Conservation (phyloP, 176 grass and related monocot genomes). For the Zea luxurians region DNA sequence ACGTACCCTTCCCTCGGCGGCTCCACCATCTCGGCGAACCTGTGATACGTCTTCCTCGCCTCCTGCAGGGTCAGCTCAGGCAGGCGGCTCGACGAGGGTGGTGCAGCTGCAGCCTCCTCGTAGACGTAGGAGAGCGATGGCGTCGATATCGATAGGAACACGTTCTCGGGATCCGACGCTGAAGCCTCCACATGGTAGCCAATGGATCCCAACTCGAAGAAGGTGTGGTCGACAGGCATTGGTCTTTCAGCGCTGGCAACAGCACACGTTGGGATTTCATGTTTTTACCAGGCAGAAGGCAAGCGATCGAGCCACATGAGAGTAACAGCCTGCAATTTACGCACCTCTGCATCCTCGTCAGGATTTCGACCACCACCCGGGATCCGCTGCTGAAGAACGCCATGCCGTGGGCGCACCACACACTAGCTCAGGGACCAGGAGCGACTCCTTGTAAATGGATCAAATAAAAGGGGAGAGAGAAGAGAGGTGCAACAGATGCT, state of each 20-base stretch:
- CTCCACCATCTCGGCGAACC: conserved; percentile 59
- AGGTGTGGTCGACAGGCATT: conserved; percentile 75
- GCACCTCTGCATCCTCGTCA: conserved; percentile 71
- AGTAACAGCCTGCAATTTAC: neutral
- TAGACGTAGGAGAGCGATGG: conserved; percentile 50
- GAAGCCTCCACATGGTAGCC: conserved; percentile 73
- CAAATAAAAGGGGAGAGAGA: conserved; percentile 5
- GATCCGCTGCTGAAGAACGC: conserved; percentile 73
- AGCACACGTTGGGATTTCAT: neutral
- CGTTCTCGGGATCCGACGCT: conserved; percentile 54
- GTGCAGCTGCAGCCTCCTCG: neutral
- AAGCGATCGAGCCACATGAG: no score
- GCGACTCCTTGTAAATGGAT: conserved; percentile 14
- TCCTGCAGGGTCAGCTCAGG: conserved; percentile 64
- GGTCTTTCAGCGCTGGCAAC: conserved; percentile 56
- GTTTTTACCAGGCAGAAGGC: no score
- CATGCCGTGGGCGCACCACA: conserved; percentile 42
- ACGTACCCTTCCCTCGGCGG: conserved; percentile 62
- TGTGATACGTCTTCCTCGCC: conserved; percentile 47
- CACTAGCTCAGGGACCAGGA: neutral
- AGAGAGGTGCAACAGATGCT: conserved; percentile 25
- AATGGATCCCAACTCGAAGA: conserved; percentile 75
- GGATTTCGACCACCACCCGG: conserved; percentile 57
- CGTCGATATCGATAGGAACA: conserved; percentile 73
- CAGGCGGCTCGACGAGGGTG: conserved; percentile 34